Evolutionary conservation across 805 yeast species (phyloP).

Genomic region (Hanseniaspora occidentalis): DNA sequence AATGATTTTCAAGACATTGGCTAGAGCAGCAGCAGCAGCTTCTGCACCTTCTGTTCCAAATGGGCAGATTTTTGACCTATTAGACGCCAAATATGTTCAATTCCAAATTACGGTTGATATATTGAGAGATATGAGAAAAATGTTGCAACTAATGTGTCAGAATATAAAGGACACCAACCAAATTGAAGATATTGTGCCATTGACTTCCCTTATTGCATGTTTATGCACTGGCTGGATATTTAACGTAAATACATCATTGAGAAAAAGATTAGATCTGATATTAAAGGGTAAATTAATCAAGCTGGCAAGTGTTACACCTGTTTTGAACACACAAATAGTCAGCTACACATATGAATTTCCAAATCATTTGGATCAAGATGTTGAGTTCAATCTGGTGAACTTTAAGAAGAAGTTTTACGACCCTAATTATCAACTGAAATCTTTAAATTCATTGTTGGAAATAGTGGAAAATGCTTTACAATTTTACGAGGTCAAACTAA

Average conservation of each 20-base stretch:
- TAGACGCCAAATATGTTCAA: slow-evolving; percentile 48
- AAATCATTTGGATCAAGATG: slow-evolving; percentile 2
- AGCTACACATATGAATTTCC: slow-evolving; percentile 16
- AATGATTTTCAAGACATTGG: slow-evolving; percentile 3
- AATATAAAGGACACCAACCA: slow-evolving; percentile 14
- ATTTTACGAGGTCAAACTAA: slow-evolving; percentile 21
- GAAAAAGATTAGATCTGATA: slow-evolving; percentile 28
- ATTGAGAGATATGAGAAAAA: slow-evolving; percentile 27
- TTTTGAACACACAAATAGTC: slow-evolving; percentile 10
- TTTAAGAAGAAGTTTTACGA: slow-evolving; percentile 16
- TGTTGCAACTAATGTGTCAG: slow-evolving; percentile 21
- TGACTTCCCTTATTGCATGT: slow-evolving; percentile 25
- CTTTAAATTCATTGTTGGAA: slow-evolving; percentile 13
- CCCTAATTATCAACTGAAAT: slow-evolving; percentile 16
- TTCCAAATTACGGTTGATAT: slow-evolving; percentile 42
- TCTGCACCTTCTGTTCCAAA: slow-evolving; percentile 23
- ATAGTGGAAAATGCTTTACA: slow-evolving; percentile 19
- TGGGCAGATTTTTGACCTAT: slow-evolving; percentile 29
- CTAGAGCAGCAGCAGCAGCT: slow-evolving; percentile 26
- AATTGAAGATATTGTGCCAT: slow-evolving; percentile 20
- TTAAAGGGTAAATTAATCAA: slow-evolving; percentile 18
- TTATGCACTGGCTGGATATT: slow-evolving; percentile 28
- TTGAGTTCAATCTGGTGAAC: slow-evolving; percentile 7
- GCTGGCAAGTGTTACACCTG: slow-evolving; percentile 12
- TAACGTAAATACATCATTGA: slow-evolving; percentile 28